Conservation (phyloP, 2,329 filamentous ascomycete genomes). For the Penicillium sp. region DNA sequence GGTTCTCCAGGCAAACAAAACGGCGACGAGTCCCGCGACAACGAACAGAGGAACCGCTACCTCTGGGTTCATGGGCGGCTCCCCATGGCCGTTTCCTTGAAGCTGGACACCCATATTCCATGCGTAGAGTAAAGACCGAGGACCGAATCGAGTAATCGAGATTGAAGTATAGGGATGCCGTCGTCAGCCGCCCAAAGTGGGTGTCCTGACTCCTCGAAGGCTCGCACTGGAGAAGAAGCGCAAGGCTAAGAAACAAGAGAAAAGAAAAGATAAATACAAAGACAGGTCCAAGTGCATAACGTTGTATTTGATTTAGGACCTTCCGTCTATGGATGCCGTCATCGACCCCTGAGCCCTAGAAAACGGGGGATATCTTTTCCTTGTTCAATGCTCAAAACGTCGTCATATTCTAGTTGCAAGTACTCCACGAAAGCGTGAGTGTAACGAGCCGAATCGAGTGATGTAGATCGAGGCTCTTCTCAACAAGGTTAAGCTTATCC, state of each 20-base stretch:
- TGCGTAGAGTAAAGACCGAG: slow-evolving; percentile 1
- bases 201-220: slow-evolving; percentile 12
- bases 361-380: neutral
- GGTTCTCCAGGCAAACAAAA: slow-evolving; percentile 24
- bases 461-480: neutral
- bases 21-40: slow-evolving; percentile 21
- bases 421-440: slow-evolving; percentile 12
- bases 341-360: slow-evolving; percentile 17
- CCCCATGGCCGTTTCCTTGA: slow-evolving; percentile 21
- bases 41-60: slow-evolving; percentile 31
- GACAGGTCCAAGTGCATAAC: slow-evolving; percentile 3
- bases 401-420: slow-evolving; percentile 10
- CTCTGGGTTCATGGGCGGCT: slow-evolving; percentile 30
- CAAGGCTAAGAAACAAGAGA: neutral
- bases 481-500: slow-evolving; percentile 7
- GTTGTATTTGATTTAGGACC: slow-evolving; percentile 14
- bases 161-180: slow-evolving; percentile 1
- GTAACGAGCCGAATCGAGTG: slow-evolving; percentile 18
- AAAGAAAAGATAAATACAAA: slow-evolving; percentile 2
- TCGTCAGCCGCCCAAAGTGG: slow-evolving; percentile 12
- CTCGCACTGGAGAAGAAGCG: slow-evolving; percentile 1
- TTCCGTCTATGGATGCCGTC: slow-evolving; percentile 19
- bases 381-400: slow-evolving; percentile 9
- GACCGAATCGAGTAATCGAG: neutral
- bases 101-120: slow-evolving; percentile 32